Percentiles rank a stretch among this genome's conserved stretches.
These are phyloP conservation scores for Pythium vanterpoolii DNA, from an alignment of 352 stramenopile genomes.

Conservation along the genomic window DNA sequence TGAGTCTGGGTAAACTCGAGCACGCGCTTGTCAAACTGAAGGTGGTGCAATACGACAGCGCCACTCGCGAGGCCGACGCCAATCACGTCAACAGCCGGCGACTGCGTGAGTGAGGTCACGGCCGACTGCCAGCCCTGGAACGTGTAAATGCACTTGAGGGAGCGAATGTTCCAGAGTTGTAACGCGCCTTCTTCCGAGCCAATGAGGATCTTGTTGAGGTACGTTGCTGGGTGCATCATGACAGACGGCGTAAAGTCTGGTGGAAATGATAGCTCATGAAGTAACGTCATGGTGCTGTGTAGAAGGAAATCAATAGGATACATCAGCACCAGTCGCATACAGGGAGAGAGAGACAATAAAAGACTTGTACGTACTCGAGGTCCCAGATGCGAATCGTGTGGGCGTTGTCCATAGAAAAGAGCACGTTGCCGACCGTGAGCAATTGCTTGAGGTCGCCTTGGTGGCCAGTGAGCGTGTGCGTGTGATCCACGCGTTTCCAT, in stretches of 20 bases:
- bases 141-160: conserved; percentile 85
- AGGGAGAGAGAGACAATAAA: background rate
- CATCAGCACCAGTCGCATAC: background rate
- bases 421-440: conserved; percentile 54
- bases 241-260: conserved; percentile 59
- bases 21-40: conserved; percentile 81
- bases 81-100: conserved; percentile 87
- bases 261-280: conserved; percentile 58
- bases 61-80: conserved; percentile 83
- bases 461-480: conserved; percentile 59
- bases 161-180: conserved; percentile 91
- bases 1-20: conserved; percentile 81
- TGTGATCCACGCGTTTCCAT: conserved; percentile 62
- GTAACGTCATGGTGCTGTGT: conserved; percentile 45
- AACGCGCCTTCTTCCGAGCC: conserved; percentile 78
- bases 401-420: conserved; percentile 74
- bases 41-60: conserved; percentile 81
- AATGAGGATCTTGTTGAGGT: conserved; percentile 94
- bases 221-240: conserved; percentile 90
- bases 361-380: conserved; percentile 33
- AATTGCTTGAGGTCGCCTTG: conserved; percentile 51
- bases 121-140: conserved; percentile 73
- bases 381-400: conserved; percentile 57
- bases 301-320: conserved; percentile 4
- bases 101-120: conserved; percentile 81